A percentile compares a stretch with the other conserved stretches of the same genome.
Conservation (phyloP, 345 rosid species). For the Eucalyptus albens region DNA sequence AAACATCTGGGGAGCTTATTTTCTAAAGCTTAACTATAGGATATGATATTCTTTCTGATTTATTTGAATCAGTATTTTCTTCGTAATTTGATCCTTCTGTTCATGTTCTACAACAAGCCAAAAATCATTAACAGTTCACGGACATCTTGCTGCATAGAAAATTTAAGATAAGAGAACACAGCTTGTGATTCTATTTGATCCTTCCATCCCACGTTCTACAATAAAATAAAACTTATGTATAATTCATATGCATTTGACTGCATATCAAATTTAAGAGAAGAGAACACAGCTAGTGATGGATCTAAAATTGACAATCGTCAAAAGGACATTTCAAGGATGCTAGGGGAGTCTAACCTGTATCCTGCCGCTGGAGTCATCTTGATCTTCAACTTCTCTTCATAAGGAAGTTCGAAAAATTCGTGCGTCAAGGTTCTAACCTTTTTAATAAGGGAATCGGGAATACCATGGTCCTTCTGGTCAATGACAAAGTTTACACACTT, state of each 20-base stretch:
- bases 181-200: neutral
- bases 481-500: neutral
- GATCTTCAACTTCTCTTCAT: slow-evolving; percentile 58
- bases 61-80: neutral
- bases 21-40: neutral
- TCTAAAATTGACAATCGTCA: neutral
- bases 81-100: neutral
- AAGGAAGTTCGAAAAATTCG: slow-evolving; percentile 47
- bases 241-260: neutral
- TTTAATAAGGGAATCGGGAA: slow-evolving; percentile 40
- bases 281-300: neutral
- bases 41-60: neutral
- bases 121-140: neutral
- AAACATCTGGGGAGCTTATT: neutral
- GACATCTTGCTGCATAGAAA: neutral
- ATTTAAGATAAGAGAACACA: neutral
- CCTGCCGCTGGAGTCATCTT: slow-evolving; percentile 66
- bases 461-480: slow-evolving; percentile 68
- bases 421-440: slow-evolving; percentile 33
- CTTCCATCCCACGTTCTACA: neutral
- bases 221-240: neutral
- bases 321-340: neutral
- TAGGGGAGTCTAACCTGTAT: slow-evolving; percentile 42
- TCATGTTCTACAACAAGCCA: neutral
- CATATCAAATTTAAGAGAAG: neutral